A percentile compares a stretch with the other conserved stretches of the same genome.
Conservation (phyloP, 2,329 filamentous ascomycete genomes). For the Ceratocystis colombiana region DNA sequence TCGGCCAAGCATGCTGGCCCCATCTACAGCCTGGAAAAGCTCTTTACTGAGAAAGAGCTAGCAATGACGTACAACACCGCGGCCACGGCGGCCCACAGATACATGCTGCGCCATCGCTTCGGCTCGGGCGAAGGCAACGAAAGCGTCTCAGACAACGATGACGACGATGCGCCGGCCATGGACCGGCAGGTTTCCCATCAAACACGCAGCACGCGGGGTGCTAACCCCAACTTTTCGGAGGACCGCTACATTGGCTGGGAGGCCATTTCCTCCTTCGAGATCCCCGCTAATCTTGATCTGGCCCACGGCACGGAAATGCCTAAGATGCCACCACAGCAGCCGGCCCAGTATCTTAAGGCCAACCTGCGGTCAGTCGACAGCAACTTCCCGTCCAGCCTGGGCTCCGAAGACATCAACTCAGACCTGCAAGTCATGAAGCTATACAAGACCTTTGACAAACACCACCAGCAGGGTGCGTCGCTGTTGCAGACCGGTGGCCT, state of each 20-base stretch:
- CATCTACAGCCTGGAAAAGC: constrained; percentile 56
- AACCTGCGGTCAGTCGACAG: constrained; percentile 46
- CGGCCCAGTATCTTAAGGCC: constrained; percentile 50
- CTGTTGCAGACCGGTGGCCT: constrained; percentile 46
- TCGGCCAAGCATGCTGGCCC: constrained; percentile 48
- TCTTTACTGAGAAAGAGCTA: constrained; percentile 61
- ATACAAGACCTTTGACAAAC: constrained; percentile 46
- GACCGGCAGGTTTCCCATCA: constrained; percentile 55
- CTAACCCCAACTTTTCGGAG: constrained; percentile 46
- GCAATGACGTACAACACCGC: constrained; percentile 55
- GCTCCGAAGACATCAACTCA: constrained; percentile 43
- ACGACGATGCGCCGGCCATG: constrained; percentile 47
- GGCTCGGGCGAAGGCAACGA: constrained; percentile 36
- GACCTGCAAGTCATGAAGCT: constrained; percentile 50
- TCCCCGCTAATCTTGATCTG: constrained; percentile 49
- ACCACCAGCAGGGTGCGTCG: constrained; percentile 45
- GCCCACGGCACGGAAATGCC: constrained; percentile 45
- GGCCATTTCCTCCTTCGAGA: constrained; percentile 49
- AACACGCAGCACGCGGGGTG: constrained; percentile 52
- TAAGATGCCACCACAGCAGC: constrained; percentile 48
- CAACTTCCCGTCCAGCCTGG: constrained; percentile 45
- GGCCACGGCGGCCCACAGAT: constrained; percentile 52
- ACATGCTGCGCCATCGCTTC: constrained; percentile 47
- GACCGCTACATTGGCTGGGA: constrained; percentile 51
- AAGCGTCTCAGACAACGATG: constrained; percentile 45